A percentile compares a stretch with the other conserved stretches of the same genome.
Evolutionary conservation across 345 rosid genomes (phyloP).

Genomic region (Noccaea caerulescens): DNA sequence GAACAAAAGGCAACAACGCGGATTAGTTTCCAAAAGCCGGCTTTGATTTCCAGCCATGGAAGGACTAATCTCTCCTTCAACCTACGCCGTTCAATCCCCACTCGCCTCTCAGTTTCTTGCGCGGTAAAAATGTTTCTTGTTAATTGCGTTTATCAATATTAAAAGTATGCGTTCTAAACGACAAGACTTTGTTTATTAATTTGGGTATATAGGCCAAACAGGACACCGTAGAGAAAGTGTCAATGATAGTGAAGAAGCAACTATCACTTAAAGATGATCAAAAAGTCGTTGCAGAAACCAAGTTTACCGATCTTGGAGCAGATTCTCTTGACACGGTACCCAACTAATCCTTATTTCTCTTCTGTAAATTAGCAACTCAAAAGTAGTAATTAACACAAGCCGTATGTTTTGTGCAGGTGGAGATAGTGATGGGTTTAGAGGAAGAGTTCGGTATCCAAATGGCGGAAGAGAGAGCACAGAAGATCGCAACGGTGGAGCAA

Average conservation of each 20-base stretch:
- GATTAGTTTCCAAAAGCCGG: constrained; percentile 43
- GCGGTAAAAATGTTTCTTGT: constrained; percentile 39
- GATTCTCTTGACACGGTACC: constrained; percentile 81
- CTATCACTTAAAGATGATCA: constrained; percentile 51
- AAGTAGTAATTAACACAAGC: not conserved
- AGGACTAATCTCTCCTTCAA: constrained; percentile 49
- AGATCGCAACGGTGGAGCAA: constrained; percentile 63
- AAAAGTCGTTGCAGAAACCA: constrained; percentile 55
- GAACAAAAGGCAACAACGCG: constrained; percentile 43
- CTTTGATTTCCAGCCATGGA: constrained; percentile 45
- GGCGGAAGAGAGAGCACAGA: constrained; percentile 68
- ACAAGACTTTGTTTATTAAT: not conserved
- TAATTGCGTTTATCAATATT: not conserved
- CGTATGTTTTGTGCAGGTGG: constrained; percentile 52
- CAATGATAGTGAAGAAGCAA: constrained; percentile 65
- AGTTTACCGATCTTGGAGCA: constrained; percentile 67
- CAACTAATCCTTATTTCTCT: not conserved
- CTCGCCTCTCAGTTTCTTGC: constrained; percentile 58
- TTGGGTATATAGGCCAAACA: constrained; percentile 56
- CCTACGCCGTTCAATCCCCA: constrained; percentile 38
- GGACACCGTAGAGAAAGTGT: constrained; percentile 66
- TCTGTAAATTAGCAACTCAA: not conserved
- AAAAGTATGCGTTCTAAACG: not conserved
- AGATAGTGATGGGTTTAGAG: constrained; percentile 79
- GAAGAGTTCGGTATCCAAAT: constrained; percentile 67